Percentiles rank a stretch among this genome's conserved stretches.
phyloP scores from a whole-genome alignment of 1,284 basidiomycete species.

The Microbotryum intermedium region DNA sequence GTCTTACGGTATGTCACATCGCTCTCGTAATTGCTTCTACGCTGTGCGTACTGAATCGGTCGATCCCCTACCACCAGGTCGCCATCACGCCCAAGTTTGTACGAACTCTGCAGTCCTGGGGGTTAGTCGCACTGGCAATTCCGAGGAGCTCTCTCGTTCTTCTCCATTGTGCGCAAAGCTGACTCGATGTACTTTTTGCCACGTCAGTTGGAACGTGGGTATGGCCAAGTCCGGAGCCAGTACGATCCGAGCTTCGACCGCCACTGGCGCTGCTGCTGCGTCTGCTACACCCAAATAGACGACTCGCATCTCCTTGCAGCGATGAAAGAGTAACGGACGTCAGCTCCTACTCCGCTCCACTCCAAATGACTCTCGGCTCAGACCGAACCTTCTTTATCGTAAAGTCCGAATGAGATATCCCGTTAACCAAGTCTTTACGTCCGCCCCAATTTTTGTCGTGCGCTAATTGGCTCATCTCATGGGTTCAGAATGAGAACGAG shows the following conservation, averaged over 20 bases:
- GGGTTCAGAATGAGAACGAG: too few species aligned
- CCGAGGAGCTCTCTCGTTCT: neutral
- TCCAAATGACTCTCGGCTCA: too few species aligned
- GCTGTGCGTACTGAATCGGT: neutral
- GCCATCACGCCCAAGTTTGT: slow-evolving; percentile 25
- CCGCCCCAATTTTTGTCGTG: too few species aligned
- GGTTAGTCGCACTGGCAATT: slow-evolving; percentile 4
- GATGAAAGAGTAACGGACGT: too few species aligned
- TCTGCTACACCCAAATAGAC: too few species aligned
- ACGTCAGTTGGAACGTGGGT: slow-evolving; percentile 19
- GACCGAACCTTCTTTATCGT: too few species aligned
- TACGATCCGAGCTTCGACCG: neutral
- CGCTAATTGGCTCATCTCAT: too few species aligned
- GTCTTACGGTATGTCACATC: slow-evolving; percentile 77
- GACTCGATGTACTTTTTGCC: neutral
- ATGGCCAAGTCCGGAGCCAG: neutral
- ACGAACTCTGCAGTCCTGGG: slow-evolving; percentile 17
- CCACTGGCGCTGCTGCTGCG: too few species aligned
- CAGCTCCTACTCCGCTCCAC: too few species aligned
- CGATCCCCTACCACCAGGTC: neutral
- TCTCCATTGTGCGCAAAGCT: neutral
- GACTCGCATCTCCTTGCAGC: too few species aligned
- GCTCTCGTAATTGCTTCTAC: slow-evolving; percentile 67
- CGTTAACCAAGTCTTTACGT: too few species aligned
- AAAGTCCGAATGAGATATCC: too few species aligned